Evolutionary conservation across 1,139 yeast species (phyloP), one percentile per base, ranked within the genome.

Genomic region (Suhomyces anneliseae): DNA sequence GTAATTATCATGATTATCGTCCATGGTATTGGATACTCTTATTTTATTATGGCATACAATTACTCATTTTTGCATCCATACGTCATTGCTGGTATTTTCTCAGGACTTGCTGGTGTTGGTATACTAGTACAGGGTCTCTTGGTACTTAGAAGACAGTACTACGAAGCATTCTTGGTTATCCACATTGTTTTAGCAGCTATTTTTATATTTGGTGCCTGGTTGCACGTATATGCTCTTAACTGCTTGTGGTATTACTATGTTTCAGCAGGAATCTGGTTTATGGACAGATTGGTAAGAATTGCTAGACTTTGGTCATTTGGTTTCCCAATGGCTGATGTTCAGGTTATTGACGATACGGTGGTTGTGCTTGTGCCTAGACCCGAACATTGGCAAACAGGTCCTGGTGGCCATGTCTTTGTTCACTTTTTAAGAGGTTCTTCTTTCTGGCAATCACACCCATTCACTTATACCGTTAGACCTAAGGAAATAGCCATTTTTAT

Each of bases 381-480:
- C 7, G 52, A 54, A 1, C 57, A 65, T 47, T 78, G 83, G 77
- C 66, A 68, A 36, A 65, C 75, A 12, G 59, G 62, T 45, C 85
- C 89, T 6, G 89, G 89, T n/a, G 83, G 85, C 15, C 85, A 78
- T 59, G 83, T 81, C 0, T 85, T 74, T 56, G 65, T 85, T 42
- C 82, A 84, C 58, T 76, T 83, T 47, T 61, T 79, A 40, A 64
- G 72, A 38, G 73, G 81, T 38, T 59, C 75, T 52, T 77, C 79
- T 45, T 85, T 85, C 53, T 87, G 82, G 83, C 90, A 85, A 59
- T 79, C 86, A 0, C 92, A 85, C 61, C 92, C 92, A 0, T 85
- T 85, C 57, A 82, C 90, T 0, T 74, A 81, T 11, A 71, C 82
- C 27, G 66, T 65, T 65, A 32, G 38, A 33, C 49, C 66, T 50